A percentile compares a stretch with the other conserved stretches of the same genome.
These are phyloP conservation scores for Rhynchosporium agropyri DNA, from an alignment of 2,329 filamentous ascomycete species.

Conservation along the genomic window DNA sequence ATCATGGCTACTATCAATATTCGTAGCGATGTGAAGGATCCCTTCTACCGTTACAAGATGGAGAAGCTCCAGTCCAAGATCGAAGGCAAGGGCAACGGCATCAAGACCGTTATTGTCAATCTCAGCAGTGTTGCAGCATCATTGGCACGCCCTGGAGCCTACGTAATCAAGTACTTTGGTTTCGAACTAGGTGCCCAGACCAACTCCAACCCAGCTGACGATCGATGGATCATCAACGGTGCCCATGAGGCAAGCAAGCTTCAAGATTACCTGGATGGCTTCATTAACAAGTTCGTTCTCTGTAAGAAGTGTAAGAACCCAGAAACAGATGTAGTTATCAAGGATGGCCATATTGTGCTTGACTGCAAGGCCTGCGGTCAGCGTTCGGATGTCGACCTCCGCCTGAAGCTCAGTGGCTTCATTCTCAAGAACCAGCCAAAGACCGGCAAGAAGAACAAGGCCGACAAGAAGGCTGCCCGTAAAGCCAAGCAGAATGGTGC, in stretches of 20 bases:
- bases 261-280: slow-evolving; percentile 96
- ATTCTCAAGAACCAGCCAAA: slow-evolving; percentile 93
- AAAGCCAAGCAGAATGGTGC: slow-evolving; percentile 73
- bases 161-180: slow-evolving; percentile 99
- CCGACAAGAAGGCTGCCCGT: slow-evolving; percentile 85
- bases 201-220: slow-evolving; percentile 94
- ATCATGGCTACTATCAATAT: slow-evolving; percentile 98
- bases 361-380: slow-evolving; percentile 99
- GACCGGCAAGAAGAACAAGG: slow-evolving; percentile 98
- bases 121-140: slow-evolving; percentile 90
- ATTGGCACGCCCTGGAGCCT: slow-evolving; percentile 86
- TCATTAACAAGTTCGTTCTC: slow-evolving; percentile 98
- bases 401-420: slow-evolving; percentile 94
- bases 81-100: slow-evolving; percentile 99
- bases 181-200: slow-evolving; percentile 99
- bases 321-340: slow-evolving; percentile 94
- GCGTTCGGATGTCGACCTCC: slow-evolving; percentile 86
- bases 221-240: slow-evolving; percentile 99
- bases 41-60: slow-evolving; percentile 99
- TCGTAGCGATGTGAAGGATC: slow-evolving; percentile 95
- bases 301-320: slow-evolving; percentile 99
- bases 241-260: slow-evolving; percentile 94
- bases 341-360: slow-evolving; percentile 86
- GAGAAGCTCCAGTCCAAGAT: slow-evolving; percentile 98
- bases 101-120: slow-evolving; percentile 99